Base-by-base conservation (phyloP, 2,329 filamentous ascomycete species). In the Fusarium sp. region DNA sequence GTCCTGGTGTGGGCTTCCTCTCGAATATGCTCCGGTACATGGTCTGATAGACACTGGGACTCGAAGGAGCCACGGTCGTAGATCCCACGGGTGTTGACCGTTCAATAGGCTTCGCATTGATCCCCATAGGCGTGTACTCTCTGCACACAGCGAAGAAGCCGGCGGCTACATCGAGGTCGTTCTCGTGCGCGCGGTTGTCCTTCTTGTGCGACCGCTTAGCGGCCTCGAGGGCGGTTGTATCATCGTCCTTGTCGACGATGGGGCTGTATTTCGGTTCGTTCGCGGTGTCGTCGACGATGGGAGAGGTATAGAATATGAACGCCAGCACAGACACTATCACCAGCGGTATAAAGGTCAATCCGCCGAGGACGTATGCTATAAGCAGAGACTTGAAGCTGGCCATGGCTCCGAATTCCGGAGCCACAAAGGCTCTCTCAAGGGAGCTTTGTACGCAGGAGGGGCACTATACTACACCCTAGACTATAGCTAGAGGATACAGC, bases 21-120 rank as follows among this genome's bases (percentile, higher is more conserved):
- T 98, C 95, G 81, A 99, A 98, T 70, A 99, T 92, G 81, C 93
- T 98, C 80, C 95, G 88, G 84, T 99, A 99, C 94, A 99, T 98
- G 81, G 93, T 93, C 87, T 98, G 96, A 83, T 98, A 98, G 42
- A 99, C 96, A 81, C 96, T 98, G 64, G 93, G 95, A 79, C 94
- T 97, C 64, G 95, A 93, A 47, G 93, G 87, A 39, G 92, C 90
- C 49, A 96, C 91, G 22, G 93, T 92, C 59, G 89, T 83, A 64
- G 93, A 91, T 24, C 94, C 94, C 18, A 94, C 90, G 11, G 95
- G 94, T 1, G 94, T 96, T 38, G 91, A 90, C 69, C 94, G 90
- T 84, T 98, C 95, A 66, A 96, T 95, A 11, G 95, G 95, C 83
- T 96, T 97, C 69, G 94, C 94, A 85, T 97, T 97, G 82, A 97